phyloP scores from a whole-genome alignment of 768 basidiomycete genomes.

The Phylloporus arenicola region DNA sequence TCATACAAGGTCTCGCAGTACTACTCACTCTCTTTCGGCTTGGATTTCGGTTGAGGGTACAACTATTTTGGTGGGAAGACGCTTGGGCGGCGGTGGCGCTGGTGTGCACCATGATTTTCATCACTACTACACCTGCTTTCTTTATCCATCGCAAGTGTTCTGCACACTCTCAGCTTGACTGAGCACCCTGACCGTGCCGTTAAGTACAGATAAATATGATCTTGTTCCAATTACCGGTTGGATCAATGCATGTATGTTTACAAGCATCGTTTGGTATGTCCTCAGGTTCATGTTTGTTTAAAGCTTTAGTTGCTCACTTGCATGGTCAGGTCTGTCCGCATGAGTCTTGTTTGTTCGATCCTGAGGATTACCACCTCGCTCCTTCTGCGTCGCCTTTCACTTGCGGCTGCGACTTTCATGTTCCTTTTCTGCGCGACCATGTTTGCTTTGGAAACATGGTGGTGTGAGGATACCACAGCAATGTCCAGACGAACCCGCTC shows the following conservation, averaged over 20 bases:
- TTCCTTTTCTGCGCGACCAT: slow-evolving; percentile 2
- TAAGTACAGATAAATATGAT: not conserved
- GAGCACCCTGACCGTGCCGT: no score
- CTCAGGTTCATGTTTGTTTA: not conserved
- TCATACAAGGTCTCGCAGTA: slow-evolving; percentile 3
- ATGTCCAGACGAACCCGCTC: not conserved
- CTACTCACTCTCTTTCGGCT: slow-evolving; percentile 14
- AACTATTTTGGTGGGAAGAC: slow-evolving; percentile 23
- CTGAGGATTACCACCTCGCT: slow-evolving; percentile 3
- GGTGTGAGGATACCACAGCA: not conserved
- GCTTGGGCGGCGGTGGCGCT: slow-evolving; percentile 14
- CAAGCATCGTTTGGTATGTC: slow-evolving; percentile 5
- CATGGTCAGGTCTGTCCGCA: slow-evolving; percentile 14
- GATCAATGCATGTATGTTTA: slow-evolving; percentile 9
- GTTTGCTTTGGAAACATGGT: slow-evolving; percentile 7
- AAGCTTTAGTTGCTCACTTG: not conserved
- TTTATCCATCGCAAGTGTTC: slow-evolving; percentile 1
- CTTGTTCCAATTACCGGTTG: not conserved
- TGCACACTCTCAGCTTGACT: no score
- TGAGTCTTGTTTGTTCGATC: slow-evolving; percentile 14
- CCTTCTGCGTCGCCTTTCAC: not conserved
- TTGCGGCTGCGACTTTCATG: not conserved
- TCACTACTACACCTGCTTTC: not conserved
- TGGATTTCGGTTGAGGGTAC: slow-evolving; percentile 12
- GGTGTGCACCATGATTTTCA: not conserved